These are phyloP conservation scores for Emmonsiellopsis sp. DNA, from an alignment of 2,329 filamentous ascomycete species.

Conservation along the genomic window DNA sequence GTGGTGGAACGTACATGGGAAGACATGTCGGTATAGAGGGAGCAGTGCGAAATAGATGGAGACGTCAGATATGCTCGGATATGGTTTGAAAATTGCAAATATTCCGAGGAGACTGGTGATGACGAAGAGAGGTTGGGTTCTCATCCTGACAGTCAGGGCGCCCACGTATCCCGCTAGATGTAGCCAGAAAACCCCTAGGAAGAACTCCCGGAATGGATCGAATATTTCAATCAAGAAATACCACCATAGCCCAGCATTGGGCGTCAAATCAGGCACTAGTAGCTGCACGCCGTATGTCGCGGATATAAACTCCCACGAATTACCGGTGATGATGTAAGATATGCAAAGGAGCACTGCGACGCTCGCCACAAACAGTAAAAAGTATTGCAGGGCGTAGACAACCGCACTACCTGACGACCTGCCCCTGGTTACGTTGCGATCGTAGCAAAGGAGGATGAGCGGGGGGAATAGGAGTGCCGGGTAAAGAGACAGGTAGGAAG, in stretches of 20 bases:
- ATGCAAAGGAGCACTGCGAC: slow-evolving; percentile 57
- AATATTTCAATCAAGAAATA: slow-evolving; percentile 99
- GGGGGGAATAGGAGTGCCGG: slow-evolving; percentile 80
- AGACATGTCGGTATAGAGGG: slow-evolving; percentile 81
- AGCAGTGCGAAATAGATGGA: slow-evolving; percentile 76
- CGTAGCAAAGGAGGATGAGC: slow-evolving; percentile 69
- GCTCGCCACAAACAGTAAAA: slow-evolving; percentile 45
- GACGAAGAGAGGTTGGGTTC: slow-evolving; percentile 77
- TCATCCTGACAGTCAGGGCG: slow-evolving; percentile 72
- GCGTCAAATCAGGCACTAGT: slow-evolving; percentile 81
- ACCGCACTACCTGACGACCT: slow-evolving; percentile 21
- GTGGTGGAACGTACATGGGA: slow-evolving; percentile 53
- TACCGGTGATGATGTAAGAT: slow-evolving; percentile 63
- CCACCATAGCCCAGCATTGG: slow-evolving; percentile 97
- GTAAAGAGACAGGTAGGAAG: slow-evolving; percentile 86
- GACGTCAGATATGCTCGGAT: slow-evolving; percentile 85
- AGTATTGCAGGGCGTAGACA: slow-evolving; percentile 48
- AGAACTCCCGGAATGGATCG: slow-evolving; percentile 93
- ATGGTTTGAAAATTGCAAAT: slow-evolving; percentile 93
- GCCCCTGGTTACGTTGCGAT: slow-evolving; percentile 43
- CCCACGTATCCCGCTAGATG: slow-evolving; percentile 86
- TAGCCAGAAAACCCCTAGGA: slow-evolving; percentile 95
- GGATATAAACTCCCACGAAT: slow-evolving; percentile 77
- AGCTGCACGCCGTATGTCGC: slow-evolving; percentile 93
- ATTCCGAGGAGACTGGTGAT: slow-evolving; percentile 78